phyloP scores from a whole-genome alignment of 176 grass and related monocot species.

The Puya raimondii region DNA sequence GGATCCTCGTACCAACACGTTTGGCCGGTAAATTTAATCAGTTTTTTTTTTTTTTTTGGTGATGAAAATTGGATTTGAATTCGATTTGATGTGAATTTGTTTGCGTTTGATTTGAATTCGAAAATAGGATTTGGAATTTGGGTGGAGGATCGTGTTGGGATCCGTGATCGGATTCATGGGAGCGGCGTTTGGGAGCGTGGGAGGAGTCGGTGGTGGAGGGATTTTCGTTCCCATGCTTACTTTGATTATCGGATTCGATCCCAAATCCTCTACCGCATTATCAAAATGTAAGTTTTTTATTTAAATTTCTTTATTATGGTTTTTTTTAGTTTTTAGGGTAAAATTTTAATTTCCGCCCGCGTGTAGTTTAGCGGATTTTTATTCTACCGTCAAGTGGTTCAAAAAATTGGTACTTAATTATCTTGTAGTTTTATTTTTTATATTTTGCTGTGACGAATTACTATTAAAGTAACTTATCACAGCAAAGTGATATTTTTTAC shows the following conservation, averaged over 20 bases:
- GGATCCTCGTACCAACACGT: slow-evolving; percentile 53
- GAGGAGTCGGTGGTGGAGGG: slow-evolving; percentile 42
- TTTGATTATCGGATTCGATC: slow-evolving; percentile 48
- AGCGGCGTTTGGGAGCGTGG: slow-evolving; percentile 46
- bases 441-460: too few relatives aligned
- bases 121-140: slow-evolving; percentile 30
- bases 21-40: slow-evolving; percentile 55
- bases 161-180: slow-evolving; percentile 36
- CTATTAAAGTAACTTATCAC: too few relatives aligned
- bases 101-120: not conserved
- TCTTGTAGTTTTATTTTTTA: too few relatives aligned
- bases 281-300: slow-evolving; percentile 43
- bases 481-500: too few relatives aligned
- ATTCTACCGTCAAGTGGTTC: too few relatives aligned
- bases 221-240: slow-evolving; percentile 65
- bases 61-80: not conserved
- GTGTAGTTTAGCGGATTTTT: too few relatives aligned
- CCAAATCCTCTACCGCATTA: slow-evolving; percentile 43
- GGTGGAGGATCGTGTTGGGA: slow-evolving; percentile 36
- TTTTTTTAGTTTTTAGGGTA: too few relatives aligned
- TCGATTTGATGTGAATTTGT: not conserved
- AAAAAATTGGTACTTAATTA: too few relatives aligned
- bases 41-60: slow-evolving; percentile 1
- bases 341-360: too few relatives aligned
- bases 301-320: not conserved